Conservation (phyloP, 164 flowering plant species). For the Cinnamomum chago region DNA sequence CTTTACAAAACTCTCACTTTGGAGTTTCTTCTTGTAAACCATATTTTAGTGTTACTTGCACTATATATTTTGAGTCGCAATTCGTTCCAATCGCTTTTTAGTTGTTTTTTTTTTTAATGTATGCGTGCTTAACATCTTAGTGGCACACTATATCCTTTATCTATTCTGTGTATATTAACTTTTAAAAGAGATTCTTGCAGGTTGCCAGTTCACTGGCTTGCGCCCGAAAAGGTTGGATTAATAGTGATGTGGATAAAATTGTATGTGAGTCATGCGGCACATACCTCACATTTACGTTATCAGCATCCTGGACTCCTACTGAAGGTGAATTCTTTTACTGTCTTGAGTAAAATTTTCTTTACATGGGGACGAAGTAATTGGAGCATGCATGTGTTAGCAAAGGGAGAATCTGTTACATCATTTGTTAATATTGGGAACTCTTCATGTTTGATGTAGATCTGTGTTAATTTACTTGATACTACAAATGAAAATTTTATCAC, state of each 20-base stretch:
- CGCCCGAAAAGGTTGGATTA: conserved; percentile 95
- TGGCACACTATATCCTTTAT: background rate
- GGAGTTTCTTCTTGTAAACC: background rate
- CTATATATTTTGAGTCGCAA: background rate
- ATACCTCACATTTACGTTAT: conserved; percentile 40
- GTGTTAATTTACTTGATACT: too few relatives aligned
- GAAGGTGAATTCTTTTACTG: conserved; percentile 51
- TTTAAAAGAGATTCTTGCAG: conserved; percentile 33
- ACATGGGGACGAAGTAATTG: background rate
- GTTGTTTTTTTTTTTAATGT: too few relatives aligned
- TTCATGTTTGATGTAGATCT: background rate
- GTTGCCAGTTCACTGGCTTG: conserved; percentile 78
- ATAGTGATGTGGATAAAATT: conserved; percentile 65
- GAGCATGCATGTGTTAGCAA: too few relatives aligned
- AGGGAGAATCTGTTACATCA: background rate
- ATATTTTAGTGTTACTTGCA: background rate
- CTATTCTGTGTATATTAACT: background rate
- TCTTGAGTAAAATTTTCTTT: background rate
- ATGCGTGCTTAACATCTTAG: background rate
- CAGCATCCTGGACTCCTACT: conserved; percentile 41
- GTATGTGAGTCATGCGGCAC: conserved; percentile 85
- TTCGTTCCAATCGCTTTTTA: background rate
- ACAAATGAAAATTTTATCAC: too few relatives aligned
- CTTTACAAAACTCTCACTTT: background rate
- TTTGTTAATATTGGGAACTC: background rate